Conservation (phyloP, 202 grass and related monocot genomes). For the Brachypodium distachyon region DNA sequence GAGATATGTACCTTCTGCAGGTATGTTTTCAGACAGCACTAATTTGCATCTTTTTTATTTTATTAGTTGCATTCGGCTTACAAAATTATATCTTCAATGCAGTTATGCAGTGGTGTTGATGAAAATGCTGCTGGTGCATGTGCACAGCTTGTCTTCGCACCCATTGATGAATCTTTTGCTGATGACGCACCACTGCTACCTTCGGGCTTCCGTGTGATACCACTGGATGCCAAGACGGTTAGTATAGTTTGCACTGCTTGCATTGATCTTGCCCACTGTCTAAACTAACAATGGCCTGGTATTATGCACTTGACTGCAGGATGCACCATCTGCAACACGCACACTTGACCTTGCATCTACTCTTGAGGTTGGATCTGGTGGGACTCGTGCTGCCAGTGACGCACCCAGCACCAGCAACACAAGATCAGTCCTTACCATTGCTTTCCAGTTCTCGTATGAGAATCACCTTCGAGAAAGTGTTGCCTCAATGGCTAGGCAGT, state of each 20-base stretch:
- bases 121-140: constrained; percentile 82
- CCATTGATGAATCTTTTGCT: constrained; percentile 94
- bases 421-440: constrained; percentile 89
- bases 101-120: constrained; percentile 87
- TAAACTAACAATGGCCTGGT: background rate
- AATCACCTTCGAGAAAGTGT: constrained; percentile 84
- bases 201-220: constrained; percentile 91
- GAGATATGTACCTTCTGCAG: constrained; percentile 91
- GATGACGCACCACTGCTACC: constrained; percentile 82
- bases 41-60: background rate
- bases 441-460: constrained; percentile 95
- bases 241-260: background rate
- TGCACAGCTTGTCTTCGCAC: constrained; percentile 90
- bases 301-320: constrained; percentile 28
- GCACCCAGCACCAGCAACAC: constrained; percentile 39
- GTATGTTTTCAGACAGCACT: constrained; percentile 18
- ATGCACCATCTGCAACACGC: constrained; percentile 50
- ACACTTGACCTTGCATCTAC: constrained; percentile 92
- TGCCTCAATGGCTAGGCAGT: constrained; percentile 81
- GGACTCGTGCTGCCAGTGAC: constrained; percentile 44
- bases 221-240: constrained; percentile 76
- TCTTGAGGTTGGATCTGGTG: constrained; percentile 79
- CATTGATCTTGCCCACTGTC: background rate
- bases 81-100: background rate
- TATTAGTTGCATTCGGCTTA: background rate